Conservation (phyloP, 1,139 yeast species). For the Scheffersomyces insectosa region DNA sequence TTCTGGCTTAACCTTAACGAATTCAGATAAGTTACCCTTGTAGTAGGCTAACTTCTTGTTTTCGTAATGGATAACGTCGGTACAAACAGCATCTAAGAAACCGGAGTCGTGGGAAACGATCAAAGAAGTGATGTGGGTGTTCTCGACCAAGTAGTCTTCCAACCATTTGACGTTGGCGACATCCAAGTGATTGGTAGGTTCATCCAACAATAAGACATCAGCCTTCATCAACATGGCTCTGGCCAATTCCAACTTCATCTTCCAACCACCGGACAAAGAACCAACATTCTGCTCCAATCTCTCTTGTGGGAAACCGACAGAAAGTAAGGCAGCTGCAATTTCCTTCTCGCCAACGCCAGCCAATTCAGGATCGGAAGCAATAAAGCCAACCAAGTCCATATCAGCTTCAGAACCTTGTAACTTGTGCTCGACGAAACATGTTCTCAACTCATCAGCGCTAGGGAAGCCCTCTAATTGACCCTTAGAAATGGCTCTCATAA, state of each 20-base stretch:
- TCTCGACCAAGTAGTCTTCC: slow-evolving; percentile 77
- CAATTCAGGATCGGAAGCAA: slow-evolving; percentile 88
- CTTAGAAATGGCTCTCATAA: slow-evolving; percentile 95
- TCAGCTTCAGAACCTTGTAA: slow-evolving; percentile 95
- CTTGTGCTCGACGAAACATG: slow-evolving; percentile 97
- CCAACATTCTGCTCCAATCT: slow-evolving; percentile 90
- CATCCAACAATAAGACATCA: slow-evolving; percentile 89
- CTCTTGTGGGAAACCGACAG: slow-evolving; percentile 90
- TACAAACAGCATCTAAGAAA: slow-evolving; percentile 92
- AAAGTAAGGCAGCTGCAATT: slow-evolving; percentile 70
- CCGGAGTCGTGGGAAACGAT: slow-evolving; percentile 98
- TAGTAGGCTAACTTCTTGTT: slow-evolving; percentile 92
- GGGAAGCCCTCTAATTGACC: slow-evolving; percentile 99
- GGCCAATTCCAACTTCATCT: slow-evolving; percentile 96
- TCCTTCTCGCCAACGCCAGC: slow-evolving; percentile 61
- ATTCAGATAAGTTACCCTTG: slow-evolving; percentile 92
- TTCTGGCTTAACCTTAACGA: slow-evolving; percentile 90
- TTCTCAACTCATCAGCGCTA: slow-evolving; percentile 78
- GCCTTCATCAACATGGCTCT: slow-evolving; percentile 99
- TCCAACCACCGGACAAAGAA: slow-evolving; percentile 98
- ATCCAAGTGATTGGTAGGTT: slow-evolving; percentile 98
- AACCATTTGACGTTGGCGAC: slow-evolving; percentile 93
- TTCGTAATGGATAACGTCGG: slow-evolving; percentile 96
- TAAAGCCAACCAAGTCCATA: slow-evolving; percentile 82
- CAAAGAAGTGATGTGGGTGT: slow-evolving; percentile 86